These are phyloP conservation scores for Apophysomyces sp. DNA, from an alignment of 371 early-diverging fungal genomes.

Conservation along the genomic window DNA sequence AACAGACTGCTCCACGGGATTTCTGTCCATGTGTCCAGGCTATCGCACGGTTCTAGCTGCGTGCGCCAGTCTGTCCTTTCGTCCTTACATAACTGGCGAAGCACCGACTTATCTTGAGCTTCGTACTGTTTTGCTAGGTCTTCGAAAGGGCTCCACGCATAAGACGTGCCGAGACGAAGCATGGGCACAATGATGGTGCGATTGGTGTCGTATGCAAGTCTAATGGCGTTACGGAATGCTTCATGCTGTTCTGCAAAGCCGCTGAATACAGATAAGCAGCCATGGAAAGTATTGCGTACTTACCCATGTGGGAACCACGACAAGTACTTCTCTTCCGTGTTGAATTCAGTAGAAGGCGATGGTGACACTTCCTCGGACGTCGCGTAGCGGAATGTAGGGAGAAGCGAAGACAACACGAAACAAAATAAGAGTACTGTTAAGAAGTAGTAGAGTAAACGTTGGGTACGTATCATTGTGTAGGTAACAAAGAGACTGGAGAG, in stretches of 20 bases:
- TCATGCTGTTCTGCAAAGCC: conserved; percentile 42
- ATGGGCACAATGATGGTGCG: conserved; percentile 48
- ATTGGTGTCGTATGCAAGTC: conserved; percentile 42
- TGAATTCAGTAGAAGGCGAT: background rate
- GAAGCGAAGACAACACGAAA: background rate
- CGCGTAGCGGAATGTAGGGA: background rate
- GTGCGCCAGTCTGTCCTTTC: conserved; percentile 16
- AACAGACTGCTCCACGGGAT: conserved; percentile 26
- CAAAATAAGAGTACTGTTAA: conserved; percentile 1
- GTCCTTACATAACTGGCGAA: conserved; percentile 20
- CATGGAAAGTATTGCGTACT: background rate
- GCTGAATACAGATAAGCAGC: conserved; percentile 6
- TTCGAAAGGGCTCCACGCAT: conserved; percentile 44
- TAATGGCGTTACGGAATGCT: conserved; percentile 46
- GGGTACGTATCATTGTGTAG: conserved; percentile 1
- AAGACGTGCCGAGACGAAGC: conserved; percentile 34
- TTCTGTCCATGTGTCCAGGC: conserved; percentile 25
- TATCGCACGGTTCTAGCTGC: conserved; percentile 18
- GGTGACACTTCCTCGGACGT: background rate
- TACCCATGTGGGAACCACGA: conserved; percentile 44
- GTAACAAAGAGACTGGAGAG: background rate
- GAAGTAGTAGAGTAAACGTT: conserved; percentile 5
- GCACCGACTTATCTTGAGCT: conserved; percentile 29
- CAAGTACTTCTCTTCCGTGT: conserved; percentile 13
- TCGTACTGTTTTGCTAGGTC: conserved; percentile 31